Conservation (phyloP, 805 yeast genomes). For the Schwanniomyces yamadae region DNA sequence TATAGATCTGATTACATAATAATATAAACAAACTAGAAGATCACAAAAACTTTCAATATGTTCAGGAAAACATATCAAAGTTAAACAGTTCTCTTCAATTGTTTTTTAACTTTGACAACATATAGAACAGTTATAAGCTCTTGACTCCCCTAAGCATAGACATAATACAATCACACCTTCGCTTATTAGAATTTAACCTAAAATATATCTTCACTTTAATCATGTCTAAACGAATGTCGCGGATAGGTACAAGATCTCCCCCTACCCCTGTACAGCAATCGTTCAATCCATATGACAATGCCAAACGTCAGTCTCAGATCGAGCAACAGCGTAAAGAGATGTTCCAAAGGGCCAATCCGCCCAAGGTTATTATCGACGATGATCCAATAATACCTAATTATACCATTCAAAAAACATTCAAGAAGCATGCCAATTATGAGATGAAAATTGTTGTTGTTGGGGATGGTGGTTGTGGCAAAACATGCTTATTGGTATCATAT, state of each 20-base stretch:
- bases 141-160: no score
- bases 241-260: constrained; percentile 6
- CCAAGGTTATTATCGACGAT: constrained; percentile 32
- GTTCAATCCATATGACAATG: constrained; percentile 27
- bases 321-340: constrained; percentile 23
- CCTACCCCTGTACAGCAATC: constrained; percentile 5
- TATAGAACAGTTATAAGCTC: no score
- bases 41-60: no score
- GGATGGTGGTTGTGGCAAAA: constrained; percentile 91
- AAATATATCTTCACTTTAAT: neutral
- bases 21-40: no score
- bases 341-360: constrained; percentile 20
- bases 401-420: constrained; percentile 25
- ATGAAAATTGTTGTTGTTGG: constrained; percentile 80
- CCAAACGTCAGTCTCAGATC: constrained; percentile 19
- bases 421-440: constrained; percentile 18
- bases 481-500: constrained; percentile 68
- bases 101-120: no score
- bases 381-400: constrained; percentile 38
- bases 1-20: no score
- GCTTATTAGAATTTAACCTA: no score
- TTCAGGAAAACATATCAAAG: no score
- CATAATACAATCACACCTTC: no score
- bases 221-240: constrained; percentile 11
- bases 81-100: no score